Evolutionary conservation across 2,329 filamentous ascomycete species (phyloP).

Genomic region (Exophiala sp.): DNA sequence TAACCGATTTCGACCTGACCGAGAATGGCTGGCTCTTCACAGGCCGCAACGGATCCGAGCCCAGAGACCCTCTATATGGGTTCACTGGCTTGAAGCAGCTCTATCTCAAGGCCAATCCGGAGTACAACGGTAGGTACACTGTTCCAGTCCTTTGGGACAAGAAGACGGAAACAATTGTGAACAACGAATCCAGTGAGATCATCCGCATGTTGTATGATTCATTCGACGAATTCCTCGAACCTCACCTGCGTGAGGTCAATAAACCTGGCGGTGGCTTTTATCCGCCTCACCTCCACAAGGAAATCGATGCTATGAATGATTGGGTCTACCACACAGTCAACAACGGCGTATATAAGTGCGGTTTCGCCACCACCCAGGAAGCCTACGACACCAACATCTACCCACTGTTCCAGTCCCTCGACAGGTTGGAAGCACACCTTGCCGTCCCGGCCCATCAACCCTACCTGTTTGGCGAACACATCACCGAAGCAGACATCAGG

Average conservation of each 20-base stretch:
- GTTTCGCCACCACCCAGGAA: conserved; percentile 70
- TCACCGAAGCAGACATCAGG: conserved; percentile 74
- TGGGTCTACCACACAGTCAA: conserved; percentile 66
- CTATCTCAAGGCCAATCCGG: conserved; percentile 64
- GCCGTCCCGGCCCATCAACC: conserved; percentile 46
- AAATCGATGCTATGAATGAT: conserved; percentile 68
- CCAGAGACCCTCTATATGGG: conserved; percentile 64
- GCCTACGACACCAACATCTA: conserved; percentile 68
- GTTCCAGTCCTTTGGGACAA: conserved; percentile 80
- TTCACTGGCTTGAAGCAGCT: conserved; percentile 66
- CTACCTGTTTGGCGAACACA: conserved; percentile 63
- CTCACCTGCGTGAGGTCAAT: conserved; percentile 51
- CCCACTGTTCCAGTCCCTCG: conserved; percentile 65
- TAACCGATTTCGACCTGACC: conserved; percentile 40
- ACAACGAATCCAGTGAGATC: conserved; percentile 83
- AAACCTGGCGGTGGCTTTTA: conserved; percentile 46
- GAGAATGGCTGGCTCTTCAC: conserved; percentile 68
- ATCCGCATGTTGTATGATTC: conserved; percentile 72
- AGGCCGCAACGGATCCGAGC: conserved; percentile 50
- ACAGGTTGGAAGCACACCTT: conserved; percentile 66
- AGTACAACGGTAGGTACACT: conserved; percentile 69
- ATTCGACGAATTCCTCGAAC: conserved; percentile 63
- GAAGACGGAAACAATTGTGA: conserved; percentile 67
- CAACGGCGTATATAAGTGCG: conserved; percentile 55
- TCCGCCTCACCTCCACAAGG: conserved; percentile 52